Percentiles rank a stretch among this genome's conserved stretches.
phyloP scores from a whole-genome alignment of 495 filamentous ascomycete genomes.

The Articulospora tetracladia region DNA sequence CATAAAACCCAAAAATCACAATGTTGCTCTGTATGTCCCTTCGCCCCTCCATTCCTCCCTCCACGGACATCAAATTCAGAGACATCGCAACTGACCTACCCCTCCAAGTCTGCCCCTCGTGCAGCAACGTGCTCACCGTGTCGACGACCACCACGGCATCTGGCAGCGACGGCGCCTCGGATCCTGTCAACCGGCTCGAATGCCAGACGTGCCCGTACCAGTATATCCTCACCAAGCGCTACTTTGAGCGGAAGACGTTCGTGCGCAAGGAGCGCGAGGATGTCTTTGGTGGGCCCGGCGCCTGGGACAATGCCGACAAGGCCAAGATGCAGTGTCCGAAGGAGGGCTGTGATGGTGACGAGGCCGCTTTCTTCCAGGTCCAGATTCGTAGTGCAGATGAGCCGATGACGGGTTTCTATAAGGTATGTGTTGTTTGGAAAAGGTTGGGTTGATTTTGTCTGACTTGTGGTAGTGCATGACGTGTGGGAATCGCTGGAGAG shows the following conservation, averaged over 20 bases:
- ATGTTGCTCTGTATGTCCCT: conserved; percentile 66
- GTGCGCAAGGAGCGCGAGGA: conserved; percentile 84
- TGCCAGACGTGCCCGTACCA: conserved; percentile 94
- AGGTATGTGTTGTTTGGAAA: conserved; percentile 46
- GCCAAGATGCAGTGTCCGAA: conserved; percentile 69
- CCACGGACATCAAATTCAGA: too few relatives aligned
- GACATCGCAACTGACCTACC: too few relatives aligned
- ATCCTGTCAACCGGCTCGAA: conserved; percentile 66
- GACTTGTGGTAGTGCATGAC: conserved; percentile 47
- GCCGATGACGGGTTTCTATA: conserved; percentile 95
- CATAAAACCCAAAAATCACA: too few relatives aligned
- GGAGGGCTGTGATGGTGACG: conserved; percentile 66
- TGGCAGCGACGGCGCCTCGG: conserved; percentile 38
- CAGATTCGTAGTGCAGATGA: conserved; percentile 98
- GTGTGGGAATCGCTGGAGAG: conserved; percentile 54
- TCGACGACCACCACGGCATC: conserved; percentile 30
- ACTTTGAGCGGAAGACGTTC: conserved; percentile 72
- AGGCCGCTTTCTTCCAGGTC: conserved; percentile 92
- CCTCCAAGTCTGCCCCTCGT: conserved; percentile 79
- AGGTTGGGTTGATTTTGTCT: conserved; percentile 17
- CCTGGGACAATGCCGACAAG: conserved; percentile 89
- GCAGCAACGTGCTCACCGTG: conserved; percentile 81
- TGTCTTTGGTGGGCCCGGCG: conserved; percentile 80
- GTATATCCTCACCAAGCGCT: conserved; percentile 65
- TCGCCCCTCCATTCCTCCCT: conserved; percentile 45